Evolutionary conservation across 306 rosid genomes (phyloP).

Genomic region (Rosa multiflora): DNA sequence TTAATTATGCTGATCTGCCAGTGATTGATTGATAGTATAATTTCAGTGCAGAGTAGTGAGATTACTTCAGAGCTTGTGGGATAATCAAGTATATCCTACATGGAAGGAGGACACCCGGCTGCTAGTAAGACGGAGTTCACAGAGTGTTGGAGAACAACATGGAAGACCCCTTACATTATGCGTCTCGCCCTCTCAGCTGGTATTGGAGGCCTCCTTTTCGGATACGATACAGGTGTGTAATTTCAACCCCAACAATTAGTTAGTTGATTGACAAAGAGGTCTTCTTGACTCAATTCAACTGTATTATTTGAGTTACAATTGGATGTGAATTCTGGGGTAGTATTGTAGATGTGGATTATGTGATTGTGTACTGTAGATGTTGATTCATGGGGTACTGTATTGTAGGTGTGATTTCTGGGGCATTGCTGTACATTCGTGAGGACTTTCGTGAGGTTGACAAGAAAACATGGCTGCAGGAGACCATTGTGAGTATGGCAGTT

Average conservation of each 20-base stretch:
- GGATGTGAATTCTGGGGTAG: neutral
- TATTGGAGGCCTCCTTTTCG: constrained; percentile 83
- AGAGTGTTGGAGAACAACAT: constrained; percentile 62
- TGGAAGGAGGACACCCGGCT: constrained; percentile 47
- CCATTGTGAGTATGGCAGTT: constrained; percentile 84
- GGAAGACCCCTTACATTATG: constrained; percentile 68
- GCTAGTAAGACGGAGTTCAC: constrained; percentile 49
- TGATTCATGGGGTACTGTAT: neutral
- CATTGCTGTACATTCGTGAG: constrained; percentile 74
- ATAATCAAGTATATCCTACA: constrained; percentile 25
- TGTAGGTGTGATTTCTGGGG: constrained; percentile 91
- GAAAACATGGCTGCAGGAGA: constrained; percentile 89
- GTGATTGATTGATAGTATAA: neutral
- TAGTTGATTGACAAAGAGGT: neutral
- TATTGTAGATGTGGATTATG: constrained; percentile 47
- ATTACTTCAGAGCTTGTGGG: neutral
- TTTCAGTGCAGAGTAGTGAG: neutral
- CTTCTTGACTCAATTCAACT: neutral
- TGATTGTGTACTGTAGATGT: neutral
- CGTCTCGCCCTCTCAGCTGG: constrained; percentile 87
- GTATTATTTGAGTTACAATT: neutral
- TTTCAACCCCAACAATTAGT: neutral
- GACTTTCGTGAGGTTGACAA: constrained; percentile 57
- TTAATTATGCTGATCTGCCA: neutral
- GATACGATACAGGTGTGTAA: constrained; percentile 69